Percentiles rank a stretch among this genome's conserved stretches.
Evolutionary conservation across 2,329 filamentous ascomycete genomes (phyloP).

Genomic region (Penicillium sp.): DNA sequence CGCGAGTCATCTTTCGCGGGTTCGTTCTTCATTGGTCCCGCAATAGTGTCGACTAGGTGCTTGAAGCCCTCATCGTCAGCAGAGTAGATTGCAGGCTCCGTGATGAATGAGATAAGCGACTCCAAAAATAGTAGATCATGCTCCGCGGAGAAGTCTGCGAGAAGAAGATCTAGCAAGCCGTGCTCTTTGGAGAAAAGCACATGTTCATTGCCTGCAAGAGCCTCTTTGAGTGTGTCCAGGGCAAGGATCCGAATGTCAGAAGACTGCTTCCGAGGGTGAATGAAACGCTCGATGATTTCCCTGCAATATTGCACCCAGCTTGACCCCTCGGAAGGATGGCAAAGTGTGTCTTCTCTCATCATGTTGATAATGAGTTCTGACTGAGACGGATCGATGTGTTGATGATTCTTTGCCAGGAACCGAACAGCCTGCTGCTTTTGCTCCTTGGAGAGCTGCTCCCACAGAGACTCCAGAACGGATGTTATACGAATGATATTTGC

Average conservation of each 20-base stretch:
- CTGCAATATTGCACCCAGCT: slow-evolving; percentile 38
- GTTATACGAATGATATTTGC: slow-evolving; percentile 42
- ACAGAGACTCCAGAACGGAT: slow-evolving; percentile 37
- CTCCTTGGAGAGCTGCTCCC: slow-evolving; percentile 38
- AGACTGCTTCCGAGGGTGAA: slow-evolving; percentile 39
- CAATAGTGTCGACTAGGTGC: slow-evolving; percentile 35
- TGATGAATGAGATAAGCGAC: slow-evolving; percentile 42
- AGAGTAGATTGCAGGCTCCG: slow-evolving; percentile 33
- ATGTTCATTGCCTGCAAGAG: slow-evolving; percentile 35
- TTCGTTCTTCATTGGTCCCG: slow-evolving; percentile 40
- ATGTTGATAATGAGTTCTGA: slow-evolving; percentile 41
- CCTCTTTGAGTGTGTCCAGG: slow-evolving; percentile 42
- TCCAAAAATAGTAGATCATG: slow-evolving; percentile 42
- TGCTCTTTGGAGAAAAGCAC: slow-evolving; percentile 34
- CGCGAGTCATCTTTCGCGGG: slow-evolving; percentile 30
- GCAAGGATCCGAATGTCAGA: slow-evolving; percentile 44
- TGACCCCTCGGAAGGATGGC: slow-evolving; percentile 32
- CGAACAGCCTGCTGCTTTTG: slow-evolving; percentile 39
- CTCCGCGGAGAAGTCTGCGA: slow-evolving; percentile 39
- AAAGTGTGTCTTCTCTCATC: slow-evolving; percentile 36
- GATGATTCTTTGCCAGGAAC: slow-evolving; percentile 39
- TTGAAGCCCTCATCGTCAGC: slow-evolving; percentile 36
- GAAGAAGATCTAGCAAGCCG: slow-evolving; percentile 35
- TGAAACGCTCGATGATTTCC: slow-evolving; percentile 39
- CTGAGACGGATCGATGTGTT: slow-evolving; percentile 40